phyloP scores from a whole-genome alignment of 495 filamentous ascomycete genomes.

The Neurospora sp. region DNA sequence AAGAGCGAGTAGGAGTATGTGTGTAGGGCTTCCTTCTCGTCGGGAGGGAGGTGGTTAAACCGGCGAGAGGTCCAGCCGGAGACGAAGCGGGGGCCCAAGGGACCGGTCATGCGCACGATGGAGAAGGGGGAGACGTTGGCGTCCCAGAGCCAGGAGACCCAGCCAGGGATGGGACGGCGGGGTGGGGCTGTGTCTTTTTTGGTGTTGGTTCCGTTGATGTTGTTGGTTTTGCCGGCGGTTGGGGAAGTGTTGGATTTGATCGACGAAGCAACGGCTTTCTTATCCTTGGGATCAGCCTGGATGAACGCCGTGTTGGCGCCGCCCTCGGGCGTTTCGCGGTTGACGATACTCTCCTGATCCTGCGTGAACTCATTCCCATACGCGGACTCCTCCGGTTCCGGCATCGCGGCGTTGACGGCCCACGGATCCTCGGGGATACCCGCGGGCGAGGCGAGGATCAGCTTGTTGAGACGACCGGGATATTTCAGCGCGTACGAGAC shows the following conservation, averaged over 20 bases:
- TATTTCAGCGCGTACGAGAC: slow-evolving; percentile 95
- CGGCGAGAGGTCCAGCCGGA: slow-evolving; percentile 91
- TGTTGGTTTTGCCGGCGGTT: neutral
- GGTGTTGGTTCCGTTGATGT: neutral
- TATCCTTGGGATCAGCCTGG: slow-evolving; percentile 7
- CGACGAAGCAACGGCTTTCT: slow-evolving; percentile 18
- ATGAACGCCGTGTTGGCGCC: slow-evolving; percentile 11
- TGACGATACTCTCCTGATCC: slow-evolving; percentile 53
- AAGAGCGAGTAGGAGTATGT: slow-evolving; percentile 94
- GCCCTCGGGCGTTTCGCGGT: slow-evolving; percentile 9
- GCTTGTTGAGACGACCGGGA: slow-evolving; percentile 84
- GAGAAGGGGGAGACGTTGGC: slow-evolving; percentile 94
- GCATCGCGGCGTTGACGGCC: slow-evolving; percentile 71
- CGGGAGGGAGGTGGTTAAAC: slow-evolving; percentile 75
- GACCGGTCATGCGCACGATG: slow-evolving; percentile 81
- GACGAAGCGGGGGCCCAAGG: slow-evolving; percentile 80
- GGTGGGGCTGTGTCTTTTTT: slow-evolving; percentile 15
- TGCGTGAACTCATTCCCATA: slow-evolving; percentile 65
- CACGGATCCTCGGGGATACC: slow-evolving; percentile 94
- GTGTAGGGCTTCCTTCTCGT: slow-evolving; percentile 78
- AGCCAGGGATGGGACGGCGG: slow-evolving; percentile 61
- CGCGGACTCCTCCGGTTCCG: slow-evolving; percentile 61
- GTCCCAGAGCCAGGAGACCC: slow-evolving; percentile 91
- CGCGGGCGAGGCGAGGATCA: slow-evolving; percentile 88
- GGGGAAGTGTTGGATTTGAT: slow-evolving; percentile 3